These are phyloP conservation scores for Aquilaria yunnanensis DNA, from an alignment of 345 rosid genomes.

Conservation along the genomic window DNA sequence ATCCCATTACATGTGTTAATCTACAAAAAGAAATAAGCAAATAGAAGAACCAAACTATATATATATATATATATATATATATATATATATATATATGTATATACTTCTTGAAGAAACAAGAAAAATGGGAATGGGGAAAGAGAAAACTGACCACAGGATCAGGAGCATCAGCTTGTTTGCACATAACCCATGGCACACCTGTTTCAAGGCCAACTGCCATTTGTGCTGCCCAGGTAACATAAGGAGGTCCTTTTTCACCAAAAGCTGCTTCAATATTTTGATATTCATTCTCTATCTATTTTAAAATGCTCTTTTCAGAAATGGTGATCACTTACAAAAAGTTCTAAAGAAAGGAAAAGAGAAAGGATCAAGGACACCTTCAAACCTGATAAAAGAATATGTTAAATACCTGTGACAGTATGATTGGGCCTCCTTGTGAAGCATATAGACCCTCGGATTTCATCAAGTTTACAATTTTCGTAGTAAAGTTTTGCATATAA, in stretches of 20 bases:
- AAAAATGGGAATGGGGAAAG: background rate
- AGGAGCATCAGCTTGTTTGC: slow-evolving; percentile 87
- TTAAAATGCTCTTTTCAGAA: background rate
- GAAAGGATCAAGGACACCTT: background rate
- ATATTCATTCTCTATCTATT: slow-evolving; percentile 88
- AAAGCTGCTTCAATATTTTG: slow-evolving; percentile 48
- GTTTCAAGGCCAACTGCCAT: slow-evolving; percentile 71
- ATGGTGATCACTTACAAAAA: background rate
- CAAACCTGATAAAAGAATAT: background rate
- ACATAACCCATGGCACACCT: slow-evolving; percentile 98
- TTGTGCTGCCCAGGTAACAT: slow-evolving; percentile 70
- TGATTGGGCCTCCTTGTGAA: slow-evolving; percentile 95
- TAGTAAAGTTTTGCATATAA: slow-evolving; percentile 65
- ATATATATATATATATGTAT: background rate
- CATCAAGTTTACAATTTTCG: slow-evolving; percentile 69
- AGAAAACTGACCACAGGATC: slow-evolving; percentile 61
- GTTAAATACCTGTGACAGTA: slow-evolving; percentile 66
- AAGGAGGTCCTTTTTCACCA: slow-evolving; percentile 43
- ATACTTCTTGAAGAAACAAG: background rate
- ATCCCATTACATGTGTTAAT: slow-evolving; percentile 86
- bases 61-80: background rate
- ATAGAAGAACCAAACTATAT: background rate
- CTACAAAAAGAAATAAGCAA: slow-evolving; percentile 22
- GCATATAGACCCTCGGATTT: slow-evolving; percentile 72
- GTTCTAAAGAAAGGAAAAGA: no score